These are phyloP conservation scores for Myriangium duriaei DNA, from an alignment of 2,329 filamentous ascomycete species.

Conservation along the genomic window DNA sequence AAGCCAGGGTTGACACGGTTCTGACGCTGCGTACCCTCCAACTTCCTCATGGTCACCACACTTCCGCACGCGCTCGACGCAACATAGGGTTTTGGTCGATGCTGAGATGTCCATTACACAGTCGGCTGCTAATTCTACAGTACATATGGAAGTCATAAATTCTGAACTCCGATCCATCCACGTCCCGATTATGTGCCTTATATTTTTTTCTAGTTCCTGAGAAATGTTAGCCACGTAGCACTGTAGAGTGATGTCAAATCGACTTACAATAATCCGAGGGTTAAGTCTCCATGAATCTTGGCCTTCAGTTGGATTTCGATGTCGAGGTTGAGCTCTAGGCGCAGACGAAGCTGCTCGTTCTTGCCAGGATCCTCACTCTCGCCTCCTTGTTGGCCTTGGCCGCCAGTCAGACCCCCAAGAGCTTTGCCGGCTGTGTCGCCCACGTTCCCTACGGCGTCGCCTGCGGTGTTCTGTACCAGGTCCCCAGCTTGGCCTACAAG, in stretches of 20 bases:
- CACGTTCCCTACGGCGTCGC: slow-evolving; percentile 31
- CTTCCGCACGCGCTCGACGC: too few species aligned
- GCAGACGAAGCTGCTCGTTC: slow-evolving; percentile 42
- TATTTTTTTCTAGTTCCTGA: neutral
- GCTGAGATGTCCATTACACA: too few species aligned
- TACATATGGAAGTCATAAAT: neutral
- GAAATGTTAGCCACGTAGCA: too few species aligned
- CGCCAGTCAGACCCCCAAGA: slow-evolving; percentile 36
- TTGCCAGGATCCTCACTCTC: slow-evolving; percentile 26
- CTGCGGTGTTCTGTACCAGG: slow-evolving; percentile 44
- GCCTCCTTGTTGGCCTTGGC: slow-evolving; percentile 20
- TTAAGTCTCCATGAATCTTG: slow-evolving; percentile 52
- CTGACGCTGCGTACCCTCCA: too few species aligned
- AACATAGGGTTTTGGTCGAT: too few species aligned
- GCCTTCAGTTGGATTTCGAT: slow-evolving; percentile 52
- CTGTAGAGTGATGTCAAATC: too few species aligned
- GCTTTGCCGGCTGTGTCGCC: slow-evolving; percentile 34
- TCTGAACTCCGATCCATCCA: neutral
- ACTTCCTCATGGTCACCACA: too few species aligned
- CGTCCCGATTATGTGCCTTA: neutral
- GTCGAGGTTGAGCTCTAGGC: slow-evolving; percentile 48
- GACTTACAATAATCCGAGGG: slow-evolving; percentile 41
- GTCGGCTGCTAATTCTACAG: neutral
- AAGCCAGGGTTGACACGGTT: too few species aligned
- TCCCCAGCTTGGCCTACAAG: slow-evolving; percentile 40